Conservation (phyloP, 2,329 filamentous ascomycete species). For the Colletotrichum brevisporum region DNA sequence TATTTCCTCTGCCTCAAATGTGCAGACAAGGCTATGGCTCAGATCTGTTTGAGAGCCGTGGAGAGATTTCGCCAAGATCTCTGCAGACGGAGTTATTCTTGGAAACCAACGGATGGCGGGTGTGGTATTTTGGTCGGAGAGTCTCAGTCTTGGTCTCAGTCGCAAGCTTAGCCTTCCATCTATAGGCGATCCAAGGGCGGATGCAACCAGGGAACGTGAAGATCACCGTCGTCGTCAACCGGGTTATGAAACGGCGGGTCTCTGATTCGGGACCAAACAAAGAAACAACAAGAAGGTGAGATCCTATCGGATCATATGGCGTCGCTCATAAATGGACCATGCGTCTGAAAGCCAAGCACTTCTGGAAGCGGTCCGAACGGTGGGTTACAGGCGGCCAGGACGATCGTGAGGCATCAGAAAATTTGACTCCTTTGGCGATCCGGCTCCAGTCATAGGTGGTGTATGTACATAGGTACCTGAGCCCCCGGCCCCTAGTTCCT, state of each 20-base stretch:
- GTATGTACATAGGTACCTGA: background rate
- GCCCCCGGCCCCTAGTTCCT: constrained; percentile 5
- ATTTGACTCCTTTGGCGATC: constrained; percentile 37
- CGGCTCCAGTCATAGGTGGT: background rate
- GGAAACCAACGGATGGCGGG: constrained; percentile 20
- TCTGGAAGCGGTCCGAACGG: constrained; percentile 35
- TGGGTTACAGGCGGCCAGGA: constrained; percentile 15
- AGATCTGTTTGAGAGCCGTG: constrained; percentile 25
- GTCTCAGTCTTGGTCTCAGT: constrained; percentile 35
- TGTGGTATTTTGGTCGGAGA: constrained; percentile 19
- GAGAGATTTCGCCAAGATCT: constrained; percentile 28
- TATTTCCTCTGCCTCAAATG: too few relatives aligned
- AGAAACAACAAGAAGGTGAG: constrained; percentile 25
- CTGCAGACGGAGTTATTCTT: constrained; percentile 35
- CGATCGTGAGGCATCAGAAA: constrained; percentile 35
- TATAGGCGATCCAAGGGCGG: constrained; percentile 26
- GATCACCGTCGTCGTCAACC: constrained; percentile 32
- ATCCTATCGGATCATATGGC: constrained; percentile 25
- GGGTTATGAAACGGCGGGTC: constrained; percentile 25
- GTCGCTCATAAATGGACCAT: constrained; percentile 12
- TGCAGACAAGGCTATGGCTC: too few relatives aligned
- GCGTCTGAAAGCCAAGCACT: constrained; percentile 22
- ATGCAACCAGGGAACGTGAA: constrained; percentile 29
- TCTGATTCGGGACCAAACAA: constrained; percentile 31
- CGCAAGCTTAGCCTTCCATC: constrained; percentile 22